A percentile compares a stretch with the other conserved stretches of the same genome.
Conservation (phyloP, 306 rosid genomes). For the Lathyrus aphaca region DNA sequence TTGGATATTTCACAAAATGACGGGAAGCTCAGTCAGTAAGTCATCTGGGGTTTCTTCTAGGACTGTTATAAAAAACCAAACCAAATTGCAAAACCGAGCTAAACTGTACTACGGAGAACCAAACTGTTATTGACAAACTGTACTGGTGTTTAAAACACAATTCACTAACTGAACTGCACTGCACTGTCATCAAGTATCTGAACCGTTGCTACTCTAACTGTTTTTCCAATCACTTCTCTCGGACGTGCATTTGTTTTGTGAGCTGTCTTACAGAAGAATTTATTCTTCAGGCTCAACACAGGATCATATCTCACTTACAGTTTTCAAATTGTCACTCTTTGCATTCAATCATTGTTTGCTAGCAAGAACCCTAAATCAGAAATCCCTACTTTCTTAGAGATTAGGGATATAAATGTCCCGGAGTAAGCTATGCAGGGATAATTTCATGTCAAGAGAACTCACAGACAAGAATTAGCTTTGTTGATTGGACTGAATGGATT, state of each 20-base stretch:
- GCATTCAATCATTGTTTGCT: background rate
- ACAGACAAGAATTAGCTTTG: background rate
- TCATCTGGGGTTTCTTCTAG: conserved; percentile 12
- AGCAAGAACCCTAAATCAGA: conserved; percentile 4
- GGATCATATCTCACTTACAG: background rate
- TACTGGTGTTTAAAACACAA: background rate
- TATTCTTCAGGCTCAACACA: background rate
- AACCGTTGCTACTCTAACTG: background rate
- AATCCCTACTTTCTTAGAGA: background rate
- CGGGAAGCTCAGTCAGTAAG: background rate
- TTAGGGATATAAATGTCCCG: background rate
- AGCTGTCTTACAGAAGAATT: background rate
- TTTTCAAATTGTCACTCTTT: background rate
- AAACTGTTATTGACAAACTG: background rate
- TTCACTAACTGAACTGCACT: conserved; percentile 2
- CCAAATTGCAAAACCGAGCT: background rate
- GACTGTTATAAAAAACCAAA: background rate
- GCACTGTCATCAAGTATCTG: background rate
- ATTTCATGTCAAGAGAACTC: conserved; percentile 1
- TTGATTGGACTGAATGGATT: conserved; percentile 2
- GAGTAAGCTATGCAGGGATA: background rate
- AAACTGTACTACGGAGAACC: background rate
- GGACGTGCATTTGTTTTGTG: background rate
- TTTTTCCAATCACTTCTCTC: background rate
- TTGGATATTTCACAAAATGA: conserved; percentile 1